phyloP scores from a whole-genome alignment of 1,284 basidiomycete species.

The Cutaneotrichosporon mucoides region DNA sequence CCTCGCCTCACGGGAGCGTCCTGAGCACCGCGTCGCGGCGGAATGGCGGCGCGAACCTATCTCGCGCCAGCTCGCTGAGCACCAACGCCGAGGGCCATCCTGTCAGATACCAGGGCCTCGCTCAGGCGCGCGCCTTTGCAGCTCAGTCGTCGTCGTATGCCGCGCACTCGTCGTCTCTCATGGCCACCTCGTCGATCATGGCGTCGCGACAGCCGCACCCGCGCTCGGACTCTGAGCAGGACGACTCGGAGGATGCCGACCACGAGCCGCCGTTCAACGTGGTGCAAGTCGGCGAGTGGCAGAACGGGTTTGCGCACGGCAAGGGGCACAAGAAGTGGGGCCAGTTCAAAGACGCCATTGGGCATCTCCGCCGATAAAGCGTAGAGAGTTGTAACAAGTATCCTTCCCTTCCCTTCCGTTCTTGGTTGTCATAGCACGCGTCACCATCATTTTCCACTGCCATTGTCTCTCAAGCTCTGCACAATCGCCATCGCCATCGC shows the following conservation, averaged over 20 bases:
- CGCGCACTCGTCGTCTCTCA: slow-evolving; percentile 15
- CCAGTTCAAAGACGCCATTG: slow-evolving; percentile 22
- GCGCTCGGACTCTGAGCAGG: not conserved
- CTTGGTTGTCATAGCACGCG: not conserved
- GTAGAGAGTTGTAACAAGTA: not conserved
- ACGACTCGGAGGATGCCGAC: slow-evolving; percentile 3
- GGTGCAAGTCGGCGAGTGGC: not conserved
- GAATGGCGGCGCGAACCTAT: no score
- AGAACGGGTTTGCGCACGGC: not conserved
- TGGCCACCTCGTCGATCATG: not conserved
- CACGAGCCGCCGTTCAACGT: slow-evolving; percentile 6
- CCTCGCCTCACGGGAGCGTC: not conserved
- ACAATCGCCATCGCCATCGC: no score
- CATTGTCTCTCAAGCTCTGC: no score
- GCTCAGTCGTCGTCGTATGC: slow-evolving; percentile 3
- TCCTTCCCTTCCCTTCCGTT: not conserved
- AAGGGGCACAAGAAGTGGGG: slow-evolving; percentile 12
- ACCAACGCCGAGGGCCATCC: not conserved
- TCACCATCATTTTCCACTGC: no score
- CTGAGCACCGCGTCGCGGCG: no score
- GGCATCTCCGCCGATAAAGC: slow-evolving; percentile 12
- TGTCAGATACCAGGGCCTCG: slow-evolving; percentile 10
- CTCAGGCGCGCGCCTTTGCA: slow-evolving; percentile 4
- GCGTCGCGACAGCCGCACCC: not conserved
- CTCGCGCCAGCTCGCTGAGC: not conserved